Base-by-base conservation (phyloP, 306 rosid species). In the Delonix regia region DNA sequence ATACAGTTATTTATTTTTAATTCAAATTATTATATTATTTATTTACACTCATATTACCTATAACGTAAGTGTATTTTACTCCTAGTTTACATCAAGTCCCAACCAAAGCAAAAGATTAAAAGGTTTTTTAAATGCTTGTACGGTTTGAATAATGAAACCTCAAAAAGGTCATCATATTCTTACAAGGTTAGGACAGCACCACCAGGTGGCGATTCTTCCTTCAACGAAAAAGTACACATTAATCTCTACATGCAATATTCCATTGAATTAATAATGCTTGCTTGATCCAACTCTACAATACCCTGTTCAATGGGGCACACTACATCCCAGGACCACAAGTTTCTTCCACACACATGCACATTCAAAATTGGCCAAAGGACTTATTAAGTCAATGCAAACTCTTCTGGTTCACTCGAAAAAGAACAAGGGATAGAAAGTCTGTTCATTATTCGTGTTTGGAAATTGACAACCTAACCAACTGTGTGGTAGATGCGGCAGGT, bases 331-430 rank as follows among this genome's bases (percentile, higher is more conserved):
- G 25, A 10, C 30, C 28, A 64, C 11, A 36, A 34, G 4, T 13
- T 49, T 49, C 73, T 21, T 28, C 30, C 18, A 2, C 39, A 51
- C 53, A 53, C 66, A 13, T 68, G 75, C 75, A 4, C 41, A 21
- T 68, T 55, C 22, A 55, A 39, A 38, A 51, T 51, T 66, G 44
- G 74, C 81, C 53, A 27, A 78, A 41, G 19, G 45, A 2, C 21
- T 69, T 28, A 27, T 16, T 2, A 57, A 84, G 86, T 86, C 88
- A 80, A 77, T 42, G 74, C 38, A 68, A 69, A 77, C 81, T 51
- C 65, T 65, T 49, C 36, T 65, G 4, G 4, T 30, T 30, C 33
- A 30, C 33, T 4, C 4, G 33, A 30, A 30, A 30, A 30, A 30
- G 33, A 30, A 4, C 1, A n/a, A n/a, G n/a, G n/a, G n/a, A n/a